Evolutionary conservation across 345 rosid species (phyloP), one percentile per base, ranked within the genome.

Genomic region (Citrus maxima): DNA sequence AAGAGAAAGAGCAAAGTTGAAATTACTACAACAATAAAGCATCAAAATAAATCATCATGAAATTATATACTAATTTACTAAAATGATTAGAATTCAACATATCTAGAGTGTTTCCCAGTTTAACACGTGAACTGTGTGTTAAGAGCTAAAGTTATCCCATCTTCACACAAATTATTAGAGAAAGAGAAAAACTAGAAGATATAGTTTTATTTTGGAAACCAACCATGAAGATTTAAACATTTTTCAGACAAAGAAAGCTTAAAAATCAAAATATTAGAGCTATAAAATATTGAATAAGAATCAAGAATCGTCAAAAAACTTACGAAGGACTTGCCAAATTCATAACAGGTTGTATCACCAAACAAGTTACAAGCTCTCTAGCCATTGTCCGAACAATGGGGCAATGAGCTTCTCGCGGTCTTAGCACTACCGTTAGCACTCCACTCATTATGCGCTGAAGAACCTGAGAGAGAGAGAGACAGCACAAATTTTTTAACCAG

Each of bases 361-460:
- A 85, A 90, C 98, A 94, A 83, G 99, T 94, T 63, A 97, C 90
- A 35, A 97, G 88, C 87, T 97, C 99, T 82, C 98, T 87, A 84
- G 99, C 95, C 76, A 97, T 90, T 24, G 97, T 86, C 75, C 93
- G 90, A 85, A 97, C 97, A 65, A 97, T 83, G 80, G 97, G 98
- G 79, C 91, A 90, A 76, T 97, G 96, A 87, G 95, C 95, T 91
- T 97, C 99, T 78, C 92, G 92, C 27, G 93, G 93, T 88, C 93
- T 87, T 55, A 97, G 89, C 28, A 94, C 93, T 72, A 88, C 83
- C 67, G 98, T 90, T 84, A 94, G 84, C 84, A 94, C 83, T 80
- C 98, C 99, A 84, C 92, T 90, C n/a, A 97, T 77, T 69, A 97
- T 81, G 72, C 82, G 87, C 87, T 90, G 98, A 82, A 97, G 95